A percentile compares a stretch with the other conserved stretches of the same genome.
Evolutionary conservation across 2,329 filamentous ascomycete genomes (phyloP).

Genomic region (Penicillium thymicola): DNA sequence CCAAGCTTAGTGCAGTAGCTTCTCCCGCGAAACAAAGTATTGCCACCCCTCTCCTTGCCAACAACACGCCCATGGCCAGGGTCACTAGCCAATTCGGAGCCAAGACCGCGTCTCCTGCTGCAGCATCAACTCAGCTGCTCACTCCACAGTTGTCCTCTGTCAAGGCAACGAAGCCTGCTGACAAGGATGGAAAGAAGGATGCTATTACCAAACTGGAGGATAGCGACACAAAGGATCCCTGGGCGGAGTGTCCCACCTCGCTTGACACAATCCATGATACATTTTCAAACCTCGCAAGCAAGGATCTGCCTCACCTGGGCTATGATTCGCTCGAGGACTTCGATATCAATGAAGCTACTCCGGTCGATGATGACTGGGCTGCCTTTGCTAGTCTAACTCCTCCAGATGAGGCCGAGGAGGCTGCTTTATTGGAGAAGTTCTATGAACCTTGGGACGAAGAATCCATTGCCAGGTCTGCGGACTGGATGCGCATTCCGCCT

Average conservation of each 20-base stretch:
- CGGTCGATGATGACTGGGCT: constrained; percentile 12
- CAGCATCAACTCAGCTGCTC: constrained; percentile 31
- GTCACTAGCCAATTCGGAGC: constrained; percentile 32
- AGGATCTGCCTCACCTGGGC: constrained; percentile 28
- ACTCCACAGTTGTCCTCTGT: constrained; percentile 26
- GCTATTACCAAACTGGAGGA: constrained; percentile 4
- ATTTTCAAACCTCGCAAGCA: constrained; percentile 34
- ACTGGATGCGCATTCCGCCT: constrained; percentile 14
- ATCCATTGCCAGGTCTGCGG: constrained; percentile 8
- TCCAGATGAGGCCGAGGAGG: constrained; percentile 22
- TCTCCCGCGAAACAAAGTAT: constrained; percentile 29
- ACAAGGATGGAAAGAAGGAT: constrained; percentile 18
- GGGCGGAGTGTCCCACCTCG: constrained; percentile 38
- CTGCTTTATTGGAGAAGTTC: constrained; percentile 7
- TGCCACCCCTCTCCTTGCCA: constrained; percentile 29
- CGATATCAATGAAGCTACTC: constrained; percentile 29
- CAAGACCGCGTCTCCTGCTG: constrained; percentile 34
- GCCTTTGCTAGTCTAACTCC: constrained; percentile 37
- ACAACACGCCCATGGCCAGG: constrained; percentile 34
- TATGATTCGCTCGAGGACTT: constrained; percentile 39
- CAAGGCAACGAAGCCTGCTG: constrained; percentile 27
- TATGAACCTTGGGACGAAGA: constrained; percentile 17
- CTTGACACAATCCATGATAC: constrained; percentile 38
- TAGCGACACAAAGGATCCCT: constrained; percentile 29
- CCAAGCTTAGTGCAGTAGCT: constrained; percentile 20